These are phyloP conservation scores for Lactarius sanguifluus DNA, from an alignment of 768 basidiomycete species.

Conservation along the genomic window DNA sequence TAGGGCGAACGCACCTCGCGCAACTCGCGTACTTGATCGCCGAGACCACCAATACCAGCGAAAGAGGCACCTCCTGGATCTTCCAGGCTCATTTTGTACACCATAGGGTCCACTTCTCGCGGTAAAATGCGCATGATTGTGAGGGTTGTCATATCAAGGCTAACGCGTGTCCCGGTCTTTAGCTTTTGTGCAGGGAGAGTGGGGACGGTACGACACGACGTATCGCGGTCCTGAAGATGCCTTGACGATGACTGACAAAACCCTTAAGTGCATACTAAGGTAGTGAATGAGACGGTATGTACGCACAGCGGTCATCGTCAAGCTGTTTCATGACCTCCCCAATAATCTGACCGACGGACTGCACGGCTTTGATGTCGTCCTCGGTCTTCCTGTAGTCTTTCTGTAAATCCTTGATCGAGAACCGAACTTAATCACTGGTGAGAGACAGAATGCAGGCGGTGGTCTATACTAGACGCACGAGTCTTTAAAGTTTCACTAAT, in stretches of 20 bases:
- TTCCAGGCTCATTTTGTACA: slow-evolving; percentile 99
- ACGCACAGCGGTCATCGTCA: slow-evolving; percentile 94
- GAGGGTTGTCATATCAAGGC: slow-evolving; percentile 98
- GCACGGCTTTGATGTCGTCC: slow-evolving; percentile 98
- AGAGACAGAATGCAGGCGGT: not conserved
- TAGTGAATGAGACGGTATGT: not conserved
- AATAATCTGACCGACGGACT: slow-evolving; percentile 98
- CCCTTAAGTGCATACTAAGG: slow-evolving; percentile 9
- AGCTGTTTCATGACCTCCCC: slow-evolving; percentile 99
- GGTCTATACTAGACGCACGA: slow-evolving; percentile 49
- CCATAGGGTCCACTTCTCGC: slow-evolving; percentile 94
- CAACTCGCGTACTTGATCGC: slow-evolving; percentile 94
- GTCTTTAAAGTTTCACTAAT: slow-evolving; percentile 89
- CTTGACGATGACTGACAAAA: slow-evolving; percentile 85
- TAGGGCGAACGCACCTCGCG: slow-evolving; percentile 67
- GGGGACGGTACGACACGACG: slow-evolving; percentile 94
- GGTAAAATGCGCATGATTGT: slow-evolving; percentile 99
- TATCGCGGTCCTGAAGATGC: slow-evolving; percentile 98
- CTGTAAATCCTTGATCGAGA: slow-evolving; percentile 86
- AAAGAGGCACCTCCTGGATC: slow-evolving; percentile 95
- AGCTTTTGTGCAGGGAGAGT: slow-evolving; percentile 89
- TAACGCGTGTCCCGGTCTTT: slow-evolving; percentile 91
- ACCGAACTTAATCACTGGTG: slow-evolving; percentile 63
- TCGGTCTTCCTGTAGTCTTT: slow-evolving; percentile 93
- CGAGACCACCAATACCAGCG: slow-evolving; percentile 93